Percentiles rank a stretch among this genome's conserved stretches.
Conservation (phyloP, 2,329 filamentous ascomycete genomes). For the Neoascochyta sp. region DNA sequence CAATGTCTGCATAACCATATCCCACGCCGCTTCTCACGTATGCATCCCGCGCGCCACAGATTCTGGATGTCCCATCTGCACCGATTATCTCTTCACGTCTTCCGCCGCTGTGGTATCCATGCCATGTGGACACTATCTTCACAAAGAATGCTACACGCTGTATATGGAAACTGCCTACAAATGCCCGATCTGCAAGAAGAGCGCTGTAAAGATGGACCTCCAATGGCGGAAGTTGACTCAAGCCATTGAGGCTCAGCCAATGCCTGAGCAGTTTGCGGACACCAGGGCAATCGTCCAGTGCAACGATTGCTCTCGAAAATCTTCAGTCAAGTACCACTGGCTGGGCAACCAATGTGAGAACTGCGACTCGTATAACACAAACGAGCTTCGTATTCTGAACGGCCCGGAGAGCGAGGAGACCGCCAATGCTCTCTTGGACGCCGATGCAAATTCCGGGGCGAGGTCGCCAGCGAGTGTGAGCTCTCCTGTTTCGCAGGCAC, state of each 20-base stretch:
- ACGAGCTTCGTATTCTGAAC: conserved; percentile 46
- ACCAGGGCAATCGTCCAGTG: conserved; percentile 82
- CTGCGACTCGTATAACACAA: conserved; percentile 54
- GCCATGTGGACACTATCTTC: conserved; percentile 93
- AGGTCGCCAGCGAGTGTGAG: conserved; percentile 29
- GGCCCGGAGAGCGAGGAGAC: conserved; percentile 36
- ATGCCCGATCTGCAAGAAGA: conserved; percentile 94
- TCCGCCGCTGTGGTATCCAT: conserved; percentile 87
- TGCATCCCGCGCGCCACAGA: conserved; percentile 94
- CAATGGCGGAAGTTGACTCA: conserved; percentile 89
- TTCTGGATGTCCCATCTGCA: conserved; percentile 94
- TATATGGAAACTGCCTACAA: conserved; percentile 90
- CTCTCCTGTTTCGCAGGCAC: conserved; percentile 30
- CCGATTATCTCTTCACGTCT: conserved; percentile 94
- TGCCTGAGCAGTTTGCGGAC: conserved; percentile 78
- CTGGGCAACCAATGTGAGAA: conserved; percentile 80
- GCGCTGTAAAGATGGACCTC: conserved; percentile 94
- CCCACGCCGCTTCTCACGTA: conserved; percentile 77
- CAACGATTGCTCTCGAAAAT: conserved; percentile 90
- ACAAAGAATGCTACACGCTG: conserved; percentile 81
- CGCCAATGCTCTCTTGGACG: conserved; percentile 32
- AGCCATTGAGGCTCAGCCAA: conserved; percentile 82
- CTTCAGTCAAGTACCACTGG: conserved; percentile 88
- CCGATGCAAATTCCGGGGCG: conserved; percentile 24
- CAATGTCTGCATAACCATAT: conserved; percentile 89